These are phyloP conservation scores for Trichosporon coremiiforme DNA, from an alignment of 1,284 basidiomycete species.

Conservation along the genomic window DNA sequence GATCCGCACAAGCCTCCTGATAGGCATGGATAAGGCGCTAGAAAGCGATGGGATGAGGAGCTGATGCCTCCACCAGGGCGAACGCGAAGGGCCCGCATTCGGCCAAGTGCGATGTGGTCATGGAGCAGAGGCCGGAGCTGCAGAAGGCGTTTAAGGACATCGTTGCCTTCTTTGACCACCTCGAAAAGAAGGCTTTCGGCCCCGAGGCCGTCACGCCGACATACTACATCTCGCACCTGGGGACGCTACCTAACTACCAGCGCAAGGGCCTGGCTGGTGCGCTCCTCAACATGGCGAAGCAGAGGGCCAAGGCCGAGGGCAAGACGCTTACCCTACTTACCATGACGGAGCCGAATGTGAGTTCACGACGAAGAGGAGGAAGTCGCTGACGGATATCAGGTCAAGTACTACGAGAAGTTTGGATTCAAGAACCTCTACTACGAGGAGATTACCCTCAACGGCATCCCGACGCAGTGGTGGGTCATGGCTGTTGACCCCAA, in stretches of 20 bases:
- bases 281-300: conserved; percentile 11
- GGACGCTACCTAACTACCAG: conserved; percentile 11
- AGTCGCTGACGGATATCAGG: conserved; percentile 9
- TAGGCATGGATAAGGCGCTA: too few species aligned
- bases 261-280: conserved; percentile 23
- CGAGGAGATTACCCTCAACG: conserved; percentile 18
- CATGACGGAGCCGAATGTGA: conserved; percentile 24
- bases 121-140: conserved; percentile 5
- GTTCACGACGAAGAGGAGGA: background rate
- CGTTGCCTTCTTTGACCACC: conserved; percentile 7
- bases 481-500: conserved; percentile 19
- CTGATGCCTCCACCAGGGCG: conserved; percentile 17
- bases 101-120: background rate
- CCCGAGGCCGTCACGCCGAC: conserved; percentile 23
- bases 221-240: conserved; percentile 29
- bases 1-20: too few species aligned
- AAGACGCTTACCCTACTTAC: conserved; percentile 22
- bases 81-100: conserved; percentile 26
- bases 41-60: background rate
- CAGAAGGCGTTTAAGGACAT: conserved; percentile 22
- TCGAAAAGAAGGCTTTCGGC: conserved; percentile 24
- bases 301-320: conserved; percentile 15
- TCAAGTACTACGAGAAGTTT: conserved; percentile 19
- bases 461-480: conserved; percentile 22
- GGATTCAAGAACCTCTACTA: conserved; percentile 18